Conservation (phyloP, 2,329 filamentous ascomycete genomes). For the Didymella sp. region DNA sequence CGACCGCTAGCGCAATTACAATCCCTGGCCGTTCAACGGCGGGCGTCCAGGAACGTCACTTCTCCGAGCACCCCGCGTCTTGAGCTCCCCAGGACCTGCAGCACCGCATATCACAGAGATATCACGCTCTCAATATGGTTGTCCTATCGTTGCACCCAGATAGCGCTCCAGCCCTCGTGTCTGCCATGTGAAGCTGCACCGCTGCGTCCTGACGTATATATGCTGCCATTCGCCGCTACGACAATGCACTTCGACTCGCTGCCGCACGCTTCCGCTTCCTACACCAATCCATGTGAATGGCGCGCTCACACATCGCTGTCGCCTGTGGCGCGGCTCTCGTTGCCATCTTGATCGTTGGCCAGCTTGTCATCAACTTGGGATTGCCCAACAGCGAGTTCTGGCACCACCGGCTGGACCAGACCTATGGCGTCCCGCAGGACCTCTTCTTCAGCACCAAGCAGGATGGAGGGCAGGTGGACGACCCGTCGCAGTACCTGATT, state of each 20-base stretch:
- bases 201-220: conserved; percentile 11
- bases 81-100: background rate
- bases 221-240: conserved; percentile 2
- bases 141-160: background rate
- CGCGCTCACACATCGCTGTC: conserved; percentile 49
- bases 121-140: background rate
- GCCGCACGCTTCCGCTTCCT: conserved; percentile 27
- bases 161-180: background rate
- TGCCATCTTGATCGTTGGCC: conserved; percentile 43
- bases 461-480: conserved; percentile 34
- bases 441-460: conserved; percentile 40
- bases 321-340: conserved; percentile 48
- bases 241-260: background rate
- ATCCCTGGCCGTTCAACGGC: conserved; percentile 22
- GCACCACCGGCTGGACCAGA: conserved; percentile 41
- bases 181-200: conserved; percentile 7
- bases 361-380: conserved; percentile 46
- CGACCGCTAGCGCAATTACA: background rate
- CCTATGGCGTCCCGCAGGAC: conserved; percentile 33
- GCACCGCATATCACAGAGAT: background rate
- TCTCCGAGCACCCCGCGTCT: background rate
- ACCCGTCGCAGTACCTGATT: conserved; percentile 64
- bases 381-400: conserved; percentile 48
- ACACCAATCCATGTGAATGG: conserved; percentile 42
- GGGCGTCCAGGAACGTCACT: conserved; percentile 5